These are phyloP conservation scores for Phytophthora citricola DNA, from an alignment of 352 stramenopile species.

Conservation along the genomic window DNA sequence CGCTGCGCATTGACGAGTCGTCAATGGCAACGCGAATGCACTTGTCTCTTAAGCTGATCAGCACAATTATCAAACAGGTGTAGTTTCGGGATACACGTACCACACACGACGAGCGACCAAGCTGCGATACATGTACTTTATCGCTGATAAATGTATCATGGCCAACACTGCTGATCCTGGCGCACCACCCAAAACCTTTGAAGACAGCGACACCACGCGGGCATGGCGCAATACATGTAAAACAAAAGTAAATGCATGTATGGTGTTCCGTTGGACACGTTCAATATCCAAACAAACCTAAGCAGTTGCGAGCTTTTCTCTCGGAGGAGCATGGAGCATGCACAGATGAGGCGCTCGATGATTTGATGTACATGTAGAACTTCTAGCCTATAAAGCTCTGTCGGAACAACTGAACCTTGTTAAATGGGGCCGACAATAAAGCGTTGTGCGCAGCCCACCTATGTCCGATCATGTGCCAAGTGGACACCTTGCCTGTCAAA, in stretches of 20 bases:
- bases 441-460: constrained; percentile 3
- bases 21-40: not conserved
- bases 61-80: constrained; percentile 19
- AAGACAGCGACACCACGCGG: constrained; percentile 15
- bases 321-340: constrained; percentile 14
- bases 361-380: constrained; percentile 11
- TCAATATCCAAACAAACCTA: too few species aligned
- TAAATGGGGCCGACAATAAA: constrained; percentile 16
- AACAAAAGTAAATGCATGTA: not conserved
- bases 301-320: constrained; percentile 31
- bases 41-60: constrained; percentile 3
- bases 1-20: too few species aligned
- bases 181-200: constrained; percentile 16
- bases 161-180: constrained; percentile 10
- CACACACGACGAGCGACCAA: constrained; percentile 18
- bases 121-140: constrained; percentile 14
- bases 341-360: constrained; percentile 27
- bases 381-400: constrained; percentile 14
- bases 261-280: too few species aligned
- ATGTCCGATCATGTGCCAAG: constrained; percentile 11
- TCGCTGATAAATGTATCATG: not conserved
- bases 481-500: constrained; percentile 3
- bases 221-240: constrained; percentile 12
- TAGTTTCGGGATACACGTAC: constrained; percentile 11
- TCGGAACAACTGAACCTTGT: constrained; percentile 21